phyloP scores from a whole-genome alignment of 2,329 filamentous ascomycete species.

The Fusarium stilboides region DNA sequence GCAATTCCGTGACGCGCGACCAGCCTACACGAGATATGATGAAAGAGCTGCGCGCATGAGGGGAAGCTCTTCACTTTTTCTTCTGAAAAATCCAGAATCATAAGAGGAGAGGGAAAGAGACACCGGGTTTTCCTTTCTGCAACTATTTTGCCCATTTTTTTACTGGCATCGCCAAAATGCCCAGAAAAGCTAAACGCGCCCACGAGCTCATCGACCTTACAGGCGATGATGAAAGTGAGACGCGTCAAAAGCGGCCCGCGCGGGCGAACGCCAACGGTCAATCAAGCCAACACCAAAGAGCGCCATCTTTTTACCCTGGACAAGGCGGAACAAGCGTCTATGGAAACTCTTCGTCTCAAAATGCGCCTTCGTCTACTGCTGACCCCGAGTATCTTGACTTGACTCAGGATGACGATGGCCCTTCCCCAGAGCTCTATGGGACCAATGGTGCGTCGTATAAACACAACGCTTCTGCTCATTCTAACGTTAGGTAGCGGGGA shows the following conservation, averaged over 20 bases:
- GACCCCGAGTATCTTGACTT: conserved; percentile 61
- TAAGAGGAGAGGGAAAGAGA: background rate
- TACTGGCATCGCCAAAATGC: conserved; percentile 31
- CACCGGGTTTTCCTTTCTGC: background rate
- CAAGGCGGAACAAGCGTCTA: conserved; percentile 41
- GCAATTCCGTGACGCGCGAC: conserved; percentile 32
- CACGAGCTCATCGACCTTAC: conserved; percentile 60
- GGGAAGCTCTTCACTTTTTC: conserved; percentile 4
- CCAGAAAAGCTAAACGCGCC: conserved; percentile 54
- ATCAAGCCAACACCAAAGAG: conserved; percentile 14
- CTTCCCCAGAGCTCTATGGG: conserved; percentile 64
- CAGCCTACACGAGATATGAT: background rate
- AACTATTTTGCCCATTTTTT: background rate
- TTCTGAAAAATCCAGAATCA: background rate
- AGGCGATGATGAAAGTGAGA: conserved; percentile 52
- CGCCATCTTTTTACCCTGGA: conserved; percentile 24
- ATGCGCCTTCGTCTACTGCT: conserved; percentile 32
- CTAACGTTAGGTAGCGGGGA: conserved; percentile 56
- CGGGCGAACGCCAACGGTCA: conserved; percentile 14
- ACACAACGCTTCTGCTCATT: background rate
- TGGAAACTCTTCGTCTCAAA: conserved; percentile 31
- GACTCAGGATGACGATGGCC: conserved; percentile 61
- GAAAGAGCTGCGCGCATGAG: conserved; percentile 2
- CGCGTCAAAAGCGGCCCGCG: conserved; percentile 49
- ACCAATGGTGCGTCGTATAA: conserved; percentile 56